Conservation (phyloP, 2,329 filamentous ascomycete genomes). For the Acarospora socialis region DNA sequence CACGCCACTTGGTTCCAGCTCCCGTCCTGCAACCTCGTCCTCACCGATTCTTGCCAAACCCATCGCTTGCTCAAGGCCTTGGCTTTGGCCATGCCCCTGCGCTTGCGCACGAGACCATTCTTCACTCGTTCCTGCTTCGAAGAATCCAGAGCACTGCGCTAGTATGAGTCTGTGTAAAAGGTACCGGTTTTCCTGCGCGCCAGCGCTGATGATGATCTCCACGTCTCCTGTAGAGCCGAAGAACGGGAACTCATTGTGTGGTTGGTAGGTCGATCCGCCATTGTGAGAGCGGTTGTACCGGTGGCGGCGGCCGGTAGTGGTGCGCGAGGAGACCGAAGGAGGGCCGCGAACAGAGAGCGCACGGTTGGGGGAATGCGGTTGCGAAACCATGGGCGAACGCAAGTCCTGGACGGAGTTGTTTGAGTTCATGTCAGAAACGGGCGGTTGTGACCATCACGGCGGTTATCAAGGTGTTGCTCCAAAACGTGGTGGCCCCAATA, state of each 20-base stretch:
- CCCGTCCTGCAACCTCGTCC: constrained; percentile 29
- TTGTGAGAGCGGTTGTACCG: constrained; percentile 71
- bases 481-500: too few species aligned
- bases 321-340: constrained; percentile 51
- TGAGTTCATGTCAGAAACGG: too few species aligned
- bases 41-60: constrained; percentile 41
- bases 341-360: constrained; percentile 45
- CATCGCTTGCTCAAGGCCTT: constrained; percentile 14
- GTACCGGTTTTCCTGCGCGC: constrained; percentile 66
- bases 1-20: constrained; percentile 25
- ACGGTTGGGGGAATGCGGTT: constrained; percentile 33
- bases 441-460: too few species aligned
- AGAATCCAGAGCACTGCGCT: constrained; percentile 83
- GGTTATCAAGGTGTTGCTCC: too few species aligned
- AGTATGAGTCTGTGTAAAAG: constrained; percentile 77
- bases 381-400: constrained; percentile 26
- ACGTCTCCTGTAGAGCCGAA: constrained; percentile 87
- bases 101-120: constrained; percentile 49
- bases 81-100: constrained; percentile 12
- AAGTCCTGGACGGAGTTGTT: too few species aligned
- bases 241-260: constrained; percentile 83
- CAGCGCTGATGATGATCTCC: constrained; percentile 64
- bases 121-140: constrained; percentile 69
- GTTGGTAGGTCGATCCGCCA: constrained; percentile 52
- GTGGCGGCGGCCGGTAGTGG: constrained; percentile 46